Evolutionary conservation across 768 basidiomycete genomes (phyloP), one percentile per base, ranked within the genome.

Genomic region (Hericium coralloides): DNA sequence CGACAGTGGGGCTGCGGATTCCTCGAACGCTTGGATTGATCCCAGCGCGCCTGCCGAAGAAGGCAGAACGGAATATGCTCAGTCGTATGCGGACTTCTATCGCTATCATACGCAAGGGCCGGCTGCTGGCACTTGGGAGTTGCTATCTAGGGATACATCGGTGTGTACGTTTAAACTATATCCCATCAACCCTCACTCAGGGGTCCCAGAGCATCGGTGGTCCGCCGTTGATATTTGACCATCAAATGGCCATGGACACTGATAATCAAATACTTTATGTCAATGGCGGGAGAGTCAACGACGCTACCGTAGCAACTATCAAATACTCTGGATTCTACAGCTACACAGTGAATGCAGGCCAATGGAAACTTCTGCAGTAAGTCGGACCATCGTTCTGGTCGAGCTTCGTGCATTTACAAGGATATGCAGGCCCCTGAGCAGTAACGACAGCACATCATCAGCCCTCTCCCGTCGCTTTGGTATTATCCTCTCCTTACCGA

Each of bases 201-300:
- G 17, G 26, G 12, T 22, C 41, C 14, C 59, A 89, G 89, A 67
- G 74, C 0, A 76, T 78, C 4, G 84, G 82, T 2, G 89, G 88
- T 1, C 89, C 89, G 1, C 83, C 84, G 0, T 70, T 89, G 37
- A 73, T 91, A 41, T 87, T 83, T 60, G 90, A 92, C 65, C 89
- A 91, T 62, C 87, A 89, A 69, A 87, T 92, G 82, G 84, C 74
- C 36, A 80, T 91, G 64, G 89, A 92, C 63, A 77, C 77, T 41
- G 83, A 85, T 4, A 70, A 78, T 0, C 88, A 89, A 66, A 79
- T 83, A 3, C 65, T 92, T 7, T 92, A 90, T 58, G 79, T 89
- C 7, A 87, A 82, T 59, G 89, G 90, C 8, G 90, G 90, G 1
- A 79, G 85, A 15, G 74, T 89, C 3, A 79, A 85, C 15, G 85